phyloP scores from a whole-genome alignment of 306 rosid genomes.

The Hippophae tibetana region DNA sequence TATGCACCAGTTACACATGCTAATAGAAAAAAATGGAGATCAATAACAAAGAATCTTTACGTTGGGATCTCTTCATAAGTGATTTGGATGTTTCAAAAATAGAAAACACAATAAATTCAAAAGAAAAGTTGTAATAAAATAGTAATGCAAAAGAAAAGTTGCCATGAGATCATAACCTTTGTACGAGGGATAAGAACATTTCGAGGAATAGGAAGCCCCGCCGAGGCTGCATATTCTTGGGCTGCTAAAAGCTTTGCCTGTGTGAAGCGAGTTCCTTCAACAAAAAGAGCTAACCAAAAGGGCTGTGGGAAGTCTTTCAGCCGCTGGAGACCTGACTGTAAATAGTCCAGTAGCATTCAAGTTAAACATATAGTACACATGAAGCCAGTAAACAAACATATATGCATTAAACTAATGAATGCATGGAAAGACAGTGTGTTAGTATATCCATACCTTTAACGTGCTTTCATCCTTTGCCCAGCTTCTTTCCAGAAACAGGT shows the following conservation, averaged over 20 bases:
- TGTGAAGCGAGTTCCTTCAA: constrained; percentile 94
- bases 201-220: constrained; percentile 66
- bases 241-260: constrained; percentile 80
- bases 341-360: constrained; percentile 23
- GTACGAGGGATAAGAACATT: constrained; percentile 96
- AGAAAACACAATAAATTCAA: not conserved
- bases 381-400: not conserved
- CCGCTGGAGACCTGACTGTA: constrained; percentile 72
- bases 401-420: constrained; percentile 1
- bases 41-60: not conserved
- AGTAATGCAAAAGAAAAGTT: not conserved
- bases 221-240: constrained; percentile 72
- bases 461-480: constrained; percentile 96
- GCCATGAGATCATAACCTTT: constrained; percentile 40
- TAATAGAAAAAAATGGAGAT: not conserved
- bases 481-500: constrained; percentile 85
- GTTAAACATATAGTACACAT: constrained; percentile 15
- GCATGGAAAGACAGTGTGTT: not conserved
- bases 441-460: constrained; percentile 47
- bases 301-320: constrained; percentile 75
- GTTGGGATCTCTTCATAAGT: not conserved
- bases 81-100: not conserved
- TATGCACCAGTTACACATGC: not conserved
- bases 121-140: not conserved
- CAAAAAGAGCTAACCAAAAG: constrained; percentile 95